Conservation (phyloP, 371 early-diverging fungal genomes). For the Mucor mucedo region DNA sequence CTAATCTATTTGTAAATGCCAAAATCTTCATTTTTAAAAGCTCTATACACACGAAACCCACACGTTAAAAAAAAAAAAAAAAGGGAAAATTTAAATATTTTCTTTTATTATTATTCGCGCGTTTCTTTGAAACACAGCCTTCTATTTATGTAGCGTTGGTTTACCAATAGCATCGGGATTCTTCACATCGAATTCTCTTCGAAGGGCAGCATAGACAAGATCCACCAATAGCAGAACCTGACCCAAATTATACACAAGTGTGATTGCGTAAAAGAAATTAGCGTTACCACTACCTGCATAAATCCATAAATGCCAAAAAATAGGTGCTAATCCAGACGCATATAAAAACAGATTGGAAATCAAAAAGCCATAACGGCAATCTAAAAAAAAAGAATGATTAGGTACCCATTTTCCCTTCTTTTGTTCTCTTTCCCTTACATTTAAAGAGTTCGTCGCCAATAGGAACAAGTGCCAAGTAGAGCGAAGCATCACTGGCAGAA, state of each 20-base stretch:
- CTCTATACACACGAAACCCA: neutral
- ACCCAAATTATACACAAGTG: conserved; percentile 86
- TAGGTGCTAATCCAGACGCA: conserved; percentile 80
- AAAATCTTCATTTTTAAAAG: conserved; percentile 13
- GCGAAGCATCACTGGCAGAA: conserved; percentile 80
- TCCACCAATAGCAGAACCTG: conserved; percentile 85
- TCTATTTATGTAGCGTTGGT: conserved; percentile 59
- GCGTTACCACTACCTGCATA: conserved; percentile 95
- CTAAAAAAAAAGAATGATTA: conserved; percentile 34
- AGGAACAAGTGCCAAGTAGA: conserved; percentile 82
- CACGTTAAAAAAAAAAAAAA: neutral
- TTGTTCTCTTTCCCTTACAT: conserved; percentile 58
- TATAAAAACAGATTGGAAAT: conserved; percentile 71
- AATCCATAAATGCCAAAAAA: conserved; percentile 94
- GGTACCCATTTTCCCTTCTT: neutral
- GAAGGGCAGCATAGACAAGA: conserved; percentile 69
- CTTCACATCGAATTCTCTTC: conserved; percentile 79
- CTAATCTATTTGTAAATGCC: conserved; percentile 26
- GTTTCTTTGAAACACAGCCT: conserved; percentile 5
- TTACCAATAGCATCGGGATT: conserved; percentile 66
- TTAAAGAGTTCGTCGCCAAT: conserved; percentile 84
- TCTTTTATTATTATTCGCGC: neutral
- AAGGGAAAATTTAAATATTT: neutral
- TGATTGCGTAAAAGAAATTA: conserved; percentile 97
- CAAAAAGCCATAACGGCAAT: conserved; percentile 72